Conservation (phyloP, 2,329 filamentous ascomycete species). For the Aspergillus melleus region DNA sequence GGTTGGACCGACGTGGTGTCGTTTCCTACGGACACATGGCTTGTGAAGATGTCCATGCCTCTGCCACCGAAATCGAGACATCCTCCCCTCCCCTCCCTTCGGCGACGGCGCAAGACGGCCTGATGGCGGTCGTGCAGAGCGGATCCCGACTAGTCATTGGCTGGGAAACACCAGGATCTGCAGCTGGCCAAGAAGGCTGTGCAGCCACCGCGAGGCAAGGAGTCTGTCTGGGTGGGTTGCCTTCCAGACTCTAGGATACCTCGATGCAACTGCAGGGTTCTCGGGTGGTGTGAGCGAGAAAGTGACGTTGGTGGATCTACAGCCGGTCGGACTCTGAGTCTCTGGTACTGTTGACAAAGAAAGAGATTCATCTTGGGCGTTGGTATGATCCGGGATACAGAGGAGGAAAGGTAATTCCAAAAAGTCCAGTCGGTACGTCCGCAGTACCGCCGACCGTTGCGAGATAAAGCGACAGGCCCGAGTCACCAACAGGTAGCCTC, state of each 20-base stretch:
- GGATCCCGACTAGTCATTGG: conserved; percentile 12
- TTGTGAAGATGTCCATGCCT: not conserved
- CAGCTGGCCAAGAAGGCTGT: conserved; percentile 21
- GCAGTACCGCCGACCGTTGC: not conserved
- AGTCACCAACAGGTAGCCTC: not conserved
- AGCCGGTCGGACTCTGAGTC: not conserved
- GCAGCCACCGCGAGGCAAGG: conserved; percentile 16
- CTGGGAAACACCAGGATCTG: conserved; percentile 13
- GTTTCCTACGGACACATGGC: conserved; percentile 7
- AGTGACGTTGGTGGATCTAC: not conserved
- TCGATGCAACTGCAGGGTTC: not conserved
- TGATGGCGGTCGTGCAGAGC: conserved; percentile 13
- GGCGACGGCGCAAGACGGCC: conserved; percentile 12
- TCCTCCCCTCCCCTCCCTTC: not conserved
- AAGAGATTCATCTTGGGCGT: not conserved
- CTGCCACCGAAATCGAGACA: not conserved
- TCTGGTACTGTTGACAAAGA: not conserved
- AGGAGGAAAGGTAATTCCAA: too few relatives aligned
- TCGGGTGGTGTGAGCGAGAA: not conserved
- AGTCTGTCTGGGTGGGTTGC: not conserved
- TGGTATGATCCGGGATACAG: too few relatives aligned
- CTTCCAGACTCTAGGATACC: not conserved
- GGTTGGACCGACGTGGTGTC: not conserved
- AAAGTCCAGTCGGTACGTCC: not conserved
- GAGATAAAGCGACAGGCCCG: not conserved